Evolutionary conservation across 1,284 basidiomycete species (phyloP), one percentile per base, ranked within the genome.

Genomic region (Rhizopogon hawkerae): DNA sequence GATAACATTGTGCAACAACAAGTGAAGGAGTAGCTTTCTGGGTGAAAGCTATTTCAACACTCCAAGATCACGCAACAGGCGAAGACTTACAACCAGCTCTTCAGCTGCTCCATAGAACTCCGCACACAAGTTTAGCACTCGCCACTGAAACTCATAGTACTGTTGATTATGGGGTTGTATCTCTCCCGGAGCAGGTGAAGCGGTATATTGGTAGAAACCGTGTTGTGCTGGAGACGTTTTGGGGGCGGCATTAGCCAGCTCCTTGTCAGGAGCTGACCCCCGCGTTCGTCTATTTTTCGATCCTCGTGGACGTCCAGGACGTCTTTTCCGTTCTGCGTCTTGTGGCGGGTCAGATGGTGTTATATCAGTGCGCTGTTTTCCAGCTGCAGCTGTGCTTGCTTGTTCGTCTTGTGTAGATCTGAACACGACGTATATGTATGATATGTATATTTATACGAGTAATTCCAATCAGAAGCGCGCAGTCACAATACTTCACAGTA

Each of bases 101-200:
- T 88, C 86, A 13, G 87, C 86, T 5, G 86, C 85, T 33, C 81
- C 83, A 67, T 89, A 89, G 61, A 89, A 89, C 60, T 89, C 86
- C 1, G 82, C 79, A 63, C 86, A 89, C 35, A 89, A 68, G 59
- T 86, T 86, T 48, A 89, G 65, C 36, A 88, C 79, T 46, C 85
- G 77, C 85, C 86, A 89, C 61, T 89, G 85, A 58, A 89, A 89
- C 60, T 89, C 85, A 61, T 86, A 85, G 64, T 86, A 88, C 58
- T 82, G 79, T 56, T 86, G 81, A 59, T 85, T 85, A 58, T 81
- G 77, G 6, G 81, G 65, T 54, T 77, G 76, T 34, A 80, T 73
- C 54, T 83, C 74, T 62, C 63, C 52, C 56, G 57, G 53, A 55
- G 58, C 47, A 55, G 60, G 45, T 52, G 59, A 53, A 57, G 65